Evolutionary conservation across 345 rosid genomes (phyloP).

Genomic region (Eucalyptus albens): DNA sequence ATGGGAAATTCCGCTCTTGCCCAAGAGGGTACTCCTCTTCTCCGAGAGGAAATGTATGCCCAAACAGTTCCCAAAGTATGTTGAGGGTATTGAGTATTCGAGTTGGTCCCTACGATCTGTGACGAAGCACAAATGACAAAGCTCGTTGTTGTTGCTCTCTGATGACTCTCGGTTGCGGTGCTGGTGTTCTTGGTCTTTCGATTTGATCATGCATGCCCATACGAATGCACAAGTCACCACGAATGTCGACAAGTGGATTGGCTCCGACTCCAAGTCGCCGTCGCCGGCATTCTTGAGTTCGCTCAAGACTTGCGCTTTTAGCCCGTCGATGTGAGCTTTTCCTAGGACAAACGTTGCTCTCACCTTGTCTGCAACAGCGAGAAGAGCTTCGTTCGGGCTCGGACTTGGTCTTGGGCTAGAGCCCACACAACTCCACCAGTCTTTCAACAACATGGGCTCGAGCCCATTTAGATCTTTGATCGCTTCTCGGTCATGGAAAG

Average conservation of each 20-base stretch:
- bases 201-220: neutral
- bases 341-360: constrained; percentile 11
- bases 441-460: neutral
- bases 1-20: constrained; percentile 6
- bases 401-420: neutral
- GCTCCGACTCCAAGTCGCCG: neutral
- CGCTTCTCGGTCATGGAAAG: neutral
- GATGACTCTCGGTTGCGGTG: neutral
- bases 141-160: neutral
- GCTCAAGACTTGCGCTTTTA: constrained; percentile 3
- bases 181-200: neutral
- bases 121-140: neutral
- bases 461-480: constrained; percentile 5
- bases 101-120: neutral
- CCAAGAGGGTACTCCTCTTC: constrained; percentile 2
- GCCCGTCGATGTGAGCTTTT: neutral
- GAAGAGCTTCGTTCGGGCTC: neutral
- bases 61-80: constrained; percentile 27
- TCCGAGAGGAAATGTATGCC: neutral
- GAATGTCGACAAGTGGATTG: neutral
- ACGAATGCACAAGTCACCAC: neutral
- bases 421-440: neutral
- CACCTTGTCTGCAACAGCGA: neutral
- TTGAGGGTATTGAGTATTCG: neutral
- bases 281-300: neutral